phyloP scores from a whole-genome alignment of 202 grass and related monocot species.

The Hordeum pubiflorum region DNA sequence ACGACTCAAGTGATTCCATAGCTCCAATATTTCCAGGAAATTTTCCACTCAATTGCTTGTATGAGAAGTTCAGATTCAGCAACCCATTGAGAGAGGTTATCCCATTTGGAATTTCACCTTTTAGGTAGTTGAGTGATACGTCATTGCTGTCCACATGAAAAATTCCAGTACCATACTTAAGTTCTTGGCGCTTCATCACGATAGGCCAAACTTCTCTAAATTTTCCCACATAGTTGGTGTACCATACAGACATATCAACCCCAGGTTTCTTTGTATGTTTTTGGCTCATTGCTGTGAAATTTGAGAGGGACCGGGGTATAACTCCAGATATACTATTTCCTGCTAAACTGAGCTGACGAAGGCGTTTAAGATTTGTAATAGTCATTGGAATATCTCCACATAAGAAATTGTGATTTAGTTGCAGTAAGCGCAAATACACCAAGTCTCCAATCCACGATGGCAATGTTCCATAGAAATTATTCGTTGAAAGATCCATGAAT shows the following conservation, averaged over 20 bases:
- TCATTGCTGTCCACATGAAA: background rate
- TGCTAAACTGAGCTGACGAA: conserved; percentile 22
- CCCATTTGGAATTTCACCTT: conserved; percentile 6
- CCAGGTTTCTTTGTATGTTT: no score
- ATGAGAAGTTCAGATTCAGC: conserved; percentile 31
- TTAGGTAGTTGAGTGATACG: background rate
- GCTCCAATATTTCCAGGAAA: background rate
- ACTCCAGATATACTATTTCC: conserved; percentile 1
- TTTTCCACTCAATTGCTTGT: background rate
- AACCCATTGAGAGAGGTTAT: background rate
- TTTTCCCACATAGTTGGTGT: background rate
- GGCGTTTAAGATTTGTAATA: background rate
- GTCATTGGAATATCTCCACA: conserved; percentile 17
- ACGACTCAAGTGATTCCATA: conserved; percentile 19
- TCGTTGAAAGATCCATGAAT: conserved; percentile 22
- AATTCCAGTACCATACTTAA: background rate
- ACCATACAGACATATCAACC: background rate
- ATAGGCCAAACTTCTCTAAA: background rate
- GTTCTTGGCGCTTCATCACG: background rate
- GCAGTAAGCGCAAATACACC: background rate
- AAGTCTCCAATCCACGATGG: conserved; percentile 20
- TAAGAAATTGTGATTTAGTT: conserved; percentile 25
- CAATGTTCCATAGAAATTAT: conserved; percentile 12
- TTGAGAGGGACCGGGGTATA: background rate
- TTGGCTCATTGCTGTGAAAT: background rate